Evolutionary conservation across 2,329 filamentous ascomycete genomes (phyloP), one percentile per base, ranked within the genome.

Genomic region (Microascus cirrosus): DNA sequence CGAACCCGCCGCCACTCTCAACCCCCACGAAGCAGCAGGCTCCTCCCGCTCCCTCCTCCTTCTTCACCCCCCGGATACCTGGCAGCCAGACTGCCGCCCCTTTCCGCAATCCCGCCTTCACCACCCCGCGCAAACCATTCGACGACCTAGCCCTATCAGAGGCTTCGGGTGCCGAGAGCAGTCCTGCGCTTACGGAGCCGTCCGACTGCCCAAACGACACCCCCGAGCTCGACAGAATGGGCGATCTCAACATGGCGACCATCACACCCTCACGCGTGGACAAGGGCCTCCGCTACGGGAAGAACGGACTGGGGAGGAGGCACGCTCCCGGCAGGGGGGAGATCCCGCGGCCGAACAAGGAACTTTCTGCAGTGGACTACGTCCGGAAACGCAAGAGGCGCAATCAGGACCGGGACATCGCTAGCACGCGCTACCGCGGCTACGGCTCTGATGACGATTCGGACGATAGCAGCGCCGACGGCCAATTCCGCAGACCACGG

Each of bases 51-150:
- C 42, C 42, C 2, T 53, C 55, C 28, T 52, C 75, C 13, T 68
- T 74, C 51, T 79, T 82, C 65, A 73, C 73, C 32, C 73, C 77
- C 6, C 69, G 73, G 52, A 61, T 77, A 3, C 66, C 71, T 5
- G 70, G 71, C 57, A 70, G 71, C 45, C 55, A 39, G 1, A 70
- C 73, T 0, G 79, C 77, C 0, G 73, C 80, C 15, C 73, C 77
- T 0, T 86, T 86, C 61, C 79, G 83, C 24, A 86, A 86, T 62
- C 80, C 83, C 1, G 78, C 82, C 2, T 86, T 86, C 62, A 84
- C 79, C 2, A 86, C 83, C 0, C 83, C 83, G 0, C 78, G 83
- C 54, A 81, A 78, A 59, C 76, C 79, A 0, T 73, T 80, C 60
- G 81, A 85, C 39, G 74, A 80, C 36, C 71, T 77, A 18, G 65